phyloP scores from a whole-genome alignment of 2,329 filamentous ascomycete genomes.

The Westerdykella ornata region DNA sequence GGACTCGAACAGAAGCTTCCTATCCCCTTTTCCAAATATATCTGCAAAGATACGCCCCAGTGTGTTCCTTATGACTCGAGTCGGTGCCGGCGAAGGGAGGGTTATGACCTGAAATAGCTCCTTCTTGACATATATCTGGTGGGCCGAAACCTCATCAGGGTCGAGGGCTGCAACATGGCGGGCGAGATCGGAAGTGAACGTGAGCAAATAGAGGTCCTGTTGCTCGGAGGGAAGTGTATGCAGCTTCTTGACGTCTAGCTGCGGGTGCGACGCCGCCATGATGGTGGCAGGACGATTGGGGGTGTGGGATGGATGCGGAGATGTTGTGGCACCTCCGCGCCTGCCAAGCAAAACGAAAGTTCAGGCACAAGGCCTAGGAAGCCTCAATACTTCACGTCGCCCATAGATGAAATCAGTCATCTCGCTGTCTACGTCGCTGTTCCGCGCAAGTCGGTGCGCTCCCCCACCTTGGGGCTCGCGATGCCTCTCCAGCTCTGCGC shows the following conservation, averaged over 20 bases:
- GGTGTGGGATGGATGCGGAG: slow-evolving; percentile 16
- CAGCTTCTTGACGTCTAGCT: slow-evolving; percentile 86
- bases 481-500: slow-evolving; percentile 24
- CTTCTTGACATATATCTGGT: slow-evolving; percentile 88
- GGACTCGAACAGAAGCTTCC: slow-evolving; percentile 88
- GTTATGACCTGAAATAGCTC: slow-evolving; percentile 91
- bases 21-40: slow-evolving; percentile 77
- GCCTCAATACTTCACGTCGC: no score
- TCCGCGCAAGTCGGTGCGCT: slow-evolving; percentile 7
- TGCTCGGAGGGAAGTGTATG: slow-evolving; percentile 86
- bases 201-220: slow-evolving; percentile 89
- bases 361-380: no score
- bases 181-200: slow-evolving; percentile 74
- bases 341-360: background rate
- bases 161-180: slow-evolving; percentile 70
- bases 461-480: slow-evolving; percentile 8
- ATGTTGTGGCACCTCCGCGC: slow-evolving; percentile 1
- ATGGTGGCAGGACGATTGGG: slow-evolving; percentile 6
- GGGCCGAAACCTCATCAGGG: slow-evolving; percentile 72
- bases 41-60: slow-evolving; percentile 76
- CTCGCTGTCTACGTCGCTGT: slow-evolving; percentile 18
- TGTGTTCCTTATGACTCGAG: slow-evolving; percentile 83
- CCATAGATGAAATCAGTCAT: background rate
- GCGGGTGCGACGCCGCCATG: slow-evolving; percentile 44
- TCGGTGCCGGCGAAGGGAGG: slow-evolving; percentile 71